A percentile compares a stretch with the other conserved stretches of the same genome.
Conservation (phyloP, 129 eudicot genomes). For the Flaveria linearis region DNA sequence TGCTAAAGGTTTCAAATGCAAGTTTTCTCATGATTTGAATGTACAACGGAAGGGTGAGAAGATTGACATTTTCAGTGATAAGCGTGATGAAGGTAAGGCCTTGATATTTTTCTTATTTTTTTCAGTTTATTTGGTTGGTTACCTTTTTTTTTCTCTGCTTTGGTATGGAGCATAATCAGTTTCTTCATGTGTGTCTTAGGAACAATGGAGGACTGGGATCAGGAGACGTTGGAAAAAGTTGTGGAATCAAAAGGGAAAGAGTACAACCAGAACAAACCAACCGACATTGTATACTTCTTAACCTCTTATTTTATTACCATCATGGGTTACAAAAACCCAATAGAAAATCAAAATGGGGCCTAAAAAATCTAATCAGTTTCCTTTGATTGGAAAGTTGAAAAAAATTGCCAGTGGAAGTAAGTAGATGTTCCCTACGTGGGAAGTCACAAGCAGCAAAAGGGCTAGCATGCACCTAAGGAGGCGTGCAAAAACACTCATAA, state of each 20-base stretch:
- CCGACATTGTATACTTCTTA: conserved; percentile 52
- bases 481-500: too few relatives aligned
- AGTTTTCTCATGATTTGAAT: conserved; percentile 71
- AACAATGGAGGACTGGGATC: conserved; percentile 78
- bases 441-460: too few relatives aligned
- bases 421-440: too few relatives aligned
- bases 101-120: background rate
- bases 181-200: conserved; percentile 26
- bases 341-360: too few relatives aligned
- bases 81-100: conserved; percentile 58
- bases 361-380: too few relatives aligned
- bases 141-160: background rate
- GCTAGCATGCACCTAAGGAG: too few relatives aligned
- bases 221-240: conserved; percentile 56
- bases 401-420: too few relatives aligned
- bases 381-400: too few relatives aligned
- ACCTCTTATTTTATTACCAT: too few relatives aligned
- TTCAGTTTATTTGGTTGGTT: conserved; percentile 6
- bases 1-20: conserved; percentile 67
- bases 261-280: conserved; percentile 66
- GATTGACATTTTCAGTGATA: conserved; percentile 65
- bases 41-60: conserved; percentile 71
- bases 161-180: background rate
- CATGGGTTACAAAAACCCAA: too few relatives aligned
- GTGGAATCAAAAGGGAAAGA: conserved; percentile 62